Percentiles rank a stretch among this genome's conserved stretches.
Conservation (phyloP, 352 stramenopile species). For the Aphanomyces astaci region DNA sequence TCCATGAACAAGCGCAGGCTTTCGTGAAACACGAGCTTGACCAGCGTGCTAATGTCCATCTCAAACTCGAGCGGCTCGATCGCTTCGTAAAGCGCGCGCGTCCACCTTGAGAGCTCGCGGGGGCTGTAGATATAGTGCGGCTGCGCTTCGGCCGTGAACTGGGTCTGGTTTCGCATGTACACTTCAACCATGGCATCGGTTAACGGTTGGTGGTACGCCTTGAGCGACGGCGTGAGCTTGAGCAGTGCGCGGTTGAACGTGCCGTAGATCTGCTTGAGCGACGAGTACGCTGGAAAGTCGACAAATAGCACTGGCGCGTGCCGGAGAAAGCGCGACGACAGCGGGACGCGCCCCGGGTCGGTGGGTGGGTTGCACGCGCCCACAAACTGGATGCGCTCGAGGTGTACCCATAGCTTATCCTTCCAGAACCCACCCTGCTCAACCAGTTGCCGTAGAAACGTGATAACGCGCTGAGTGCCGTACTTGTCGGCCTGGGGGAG, state of each 20-base stretch:
- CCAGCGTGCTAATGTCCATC: slow-evolving; percentile 92
- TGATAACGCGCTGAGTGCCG: slow-evolving; percentile 98
- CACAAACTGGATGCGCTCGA: slow-evolving; percentile 94
- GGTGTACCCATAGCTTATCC: slow-evolving; percentile 79
- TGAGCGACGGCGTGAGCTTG: slow-evolving; percentile 96
- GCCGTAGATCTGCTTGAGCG: slow-evolving; percentile 98
- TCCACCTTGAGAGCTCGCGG: slow-evolving; percentile 98
- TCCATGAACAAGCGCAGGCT: slow-evolving; percentile 98
- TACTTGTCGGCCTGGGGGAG: slow-evolving; percentile 97
- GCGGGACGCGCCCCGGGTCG: slow-evolving; percentile 94
- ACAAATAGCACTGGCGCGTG: slow-evolving; percentile 98
- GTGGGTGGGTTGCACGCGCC: slow-evolving; percentile 99
- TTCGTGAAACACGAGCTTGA: slow-evolving; percentile 98
- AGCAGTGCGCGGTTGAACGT: slow-evolving; percentile 99
- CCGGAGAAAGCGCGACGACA: slow-evolving; percentile 96
- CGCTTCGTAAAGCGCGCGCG: slow-evolving; percentile 97
- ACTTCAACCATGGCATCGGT: slow-evolving; percentile 99
- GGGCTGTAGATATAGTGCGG: slow-evolving; percentile 99
- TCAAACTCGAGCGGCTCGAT: slow-evolving; percentile 94
- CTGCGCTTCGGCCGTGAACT: slow-evolving; percentile 90
- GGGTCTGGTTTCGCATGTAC: slow-evolving; percentile 95
- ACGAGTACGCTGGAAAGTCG: slow-evolving; percentile 96
- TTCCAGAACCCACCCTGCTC: slow-evolving; percentile 94
- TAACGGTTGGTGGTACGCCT: slow-evolving; percentile 92
- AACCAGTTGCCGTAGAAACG: slow-evolving; percentile 97